A percentile compares a stretch with the other conserved stretches of the same genome.
Conservation (phyloP, 2,329 filamentous ascomycete species). For the Periglandula ipomoeae region DNA sequence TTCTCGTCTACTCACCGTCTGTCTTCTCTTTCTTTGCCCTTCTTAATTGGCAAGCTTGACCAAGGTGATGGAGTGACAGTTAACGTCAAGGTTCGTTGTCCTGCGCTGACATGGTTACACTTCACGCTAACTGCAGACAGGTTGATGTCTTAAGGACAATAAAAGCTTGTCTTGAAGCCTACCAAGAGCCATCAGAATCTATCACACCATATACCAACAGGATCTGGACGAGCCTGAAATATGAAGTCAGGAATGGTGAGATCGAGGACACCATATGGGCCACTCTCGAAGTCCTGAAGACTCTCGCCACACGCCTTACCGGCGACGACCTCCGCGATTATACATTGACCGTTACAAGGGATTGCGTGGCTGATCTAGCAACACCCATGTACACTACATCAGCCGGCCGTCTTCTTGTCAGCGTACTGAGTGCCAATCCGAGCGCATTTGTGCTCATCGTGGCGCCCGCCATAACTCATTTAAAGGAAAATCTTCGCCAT, state of each 20-base stretch:
- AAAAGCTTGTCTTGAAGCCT: conserved; percentile 41
- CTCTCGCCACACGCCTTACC: conserved; percentile 36
- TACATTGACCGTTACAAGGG: conserved; percentile 38
- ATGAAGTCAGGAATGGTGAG: conserved; percentile 53
- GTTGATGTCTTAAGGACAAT: conserved; percentile 48
- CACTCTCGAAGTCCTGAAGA: conserved; percentile 44
- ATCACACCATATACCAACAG: conserved; percentile 39
- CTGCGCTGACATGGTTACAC: no score
- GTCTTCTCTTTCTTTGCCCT: conserved; percentile 39
- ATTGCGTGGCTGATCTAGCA: conserved; percentile 44
- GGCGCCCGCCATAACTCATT: conserved; percentile 36
- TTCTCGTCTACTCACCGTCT: conserved; percentile 42
- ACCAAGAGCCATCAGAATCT: conserved; percentile 35
- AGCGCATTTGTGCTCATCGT: conserved; percentile 39
- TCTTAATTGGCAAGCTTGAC: conserved; percentile 47
- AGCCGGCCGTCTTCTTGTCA: conserved; percentile 43
- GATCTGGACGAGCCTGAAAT: conserved; percentile 53
- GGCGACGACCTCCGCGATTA: conserved; percentile 37
- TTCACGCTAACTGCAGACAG: conserved; percentile 19
- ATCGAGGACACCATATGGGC: conserved; percentile 47
- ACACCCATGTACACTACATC: conserved; percentile 43
- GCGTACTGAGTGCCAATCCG: conserved; percentile 38
- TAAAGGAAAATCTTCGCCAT: conserved; percentile 41
- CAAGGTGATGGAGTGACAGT: conserved; percentile 50
- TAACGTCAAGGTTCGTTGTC: conserved; percentile 40